These are phyloP conservation scores for Chlorella sp. DNA, from an alignment of 139 green algal genomes.

Conservation along the genomic window DNA sequence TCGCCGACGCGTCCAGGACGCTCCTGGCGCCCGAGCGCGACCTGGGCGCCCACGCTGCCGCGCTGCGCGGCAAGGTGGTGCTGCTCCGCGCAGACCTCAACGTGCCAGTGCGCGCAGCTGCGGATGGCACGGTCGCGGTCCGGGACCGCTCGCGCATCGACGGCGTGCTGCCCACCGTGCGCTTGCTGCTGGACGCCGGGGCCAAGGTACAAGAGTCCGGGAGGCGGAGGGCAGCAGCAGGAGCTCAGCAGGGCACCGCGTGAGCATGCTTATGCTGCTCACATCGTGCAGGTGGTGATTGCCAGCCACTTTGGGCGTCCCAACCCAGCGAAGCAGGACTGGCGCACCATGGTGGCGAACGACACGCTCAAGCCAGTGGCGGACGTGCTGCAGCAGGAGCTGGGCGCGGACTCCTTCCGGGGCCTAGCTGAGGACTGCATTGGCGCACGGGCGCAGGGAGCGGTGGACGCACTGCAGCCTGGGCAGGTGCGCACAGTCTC, in stretches of 20 bases:
- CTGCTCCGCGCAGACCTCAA: conserved; percentile 73
- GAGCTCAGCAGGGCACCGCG: too few species aligned
- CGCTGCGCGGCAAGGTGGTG: conserved; percentile 52
- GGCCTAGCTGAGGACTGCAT: conserved; percentile 33
- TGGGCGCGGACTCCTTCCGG: conserved; percentile 18
- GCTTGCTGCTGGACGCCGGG: conserved; percentile 10
- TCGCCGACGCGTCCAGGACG: not conserved
- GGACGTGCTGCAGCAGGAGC: not conserved
- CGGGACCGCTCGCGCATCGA: conserved; percentile 59
- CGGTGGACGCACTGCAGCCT: conserved; percentile 11
- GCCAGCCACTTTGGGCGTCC: conserved; percentile 36
- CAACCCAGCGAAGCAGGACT: conserved; percentile 13
- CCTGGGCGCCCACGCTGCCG: not conserved
- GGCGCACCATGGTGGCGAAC: conserved; percentile 5
- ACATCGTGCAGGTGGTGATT: conserved; percentile 10
- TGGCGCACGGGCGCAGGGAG: conserved; percentile 11
- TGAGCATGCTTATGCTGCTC: not conserved
- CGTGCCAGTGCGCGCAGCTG: conserved; percentile 51
- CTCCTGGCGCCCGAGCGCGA: not conserved
- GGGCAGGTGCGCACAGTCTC: conserved; percentile 24
- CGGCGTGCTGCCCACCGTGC: conserved; percentile 62
- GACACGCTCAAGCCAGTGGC: conserved; percentile 25
- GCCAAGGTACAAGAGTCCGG: conserved; percentile 20
- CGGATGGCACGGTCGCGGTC: conserved; percentile 44
- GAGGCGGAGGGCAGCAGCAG: too few species aligned